Conservation (phyloP, 768 basidiomycete genomes). For the Boletales sp. region DNA sequence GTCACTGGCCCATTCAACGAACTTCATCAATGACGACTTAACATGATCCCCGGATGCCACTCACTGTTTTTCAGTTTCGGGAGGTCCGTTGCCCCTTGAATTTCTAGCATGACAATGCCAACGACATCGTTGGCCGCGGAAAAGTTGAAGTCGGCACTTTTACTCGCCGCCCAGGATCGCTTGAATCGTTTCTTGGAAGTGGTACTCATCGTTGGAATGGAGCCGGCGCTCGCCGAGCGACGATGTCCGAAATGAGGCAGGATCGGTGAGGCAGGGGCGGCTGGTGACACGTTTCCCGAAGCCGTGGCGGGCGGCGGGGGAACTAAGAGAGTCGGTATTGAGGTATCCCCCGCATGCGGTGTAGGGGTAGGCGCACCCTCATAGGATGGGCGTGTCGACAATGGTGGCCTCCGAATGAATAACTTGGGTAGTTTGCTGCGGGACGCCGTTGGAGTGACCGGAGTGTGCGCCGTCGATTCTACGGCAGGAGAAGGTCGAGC, state of each 20-base stretch:
- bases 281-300: conserved; percentile 8
- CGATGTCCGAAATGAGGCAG: conserved; percentile 24
- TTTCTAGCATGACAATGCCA: conserved; percentile 95
- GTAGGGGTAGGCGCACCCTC: conserved; percentile 14
- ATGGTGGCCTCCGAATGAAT: conserved; percentile 33
- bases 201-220: conserved; percentile 19
- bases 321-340: conserved; percentile 10
- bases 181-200: conserved; percentile 36
- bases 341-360: neutral
- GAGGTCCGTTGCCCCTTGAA: conserved; percentile 77
- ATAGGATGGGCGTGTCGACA: conserved; percentile 30
- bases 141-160: conserved; percentile 53
- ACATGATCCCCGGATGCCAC: conserved; percentile 27
- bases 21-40: neutral
- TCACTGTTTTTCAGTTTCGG: conserved; percentile 84
- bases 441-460: conserved; percentile 27
- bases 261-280: conserved; percentile 21
- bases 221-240: conserved; percentile 30
- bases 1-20: conserved; percentile 52
- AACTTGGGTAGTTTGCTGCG: conserved; percentile 32
- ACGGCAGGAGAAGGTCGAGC: conserved; percentile 19
- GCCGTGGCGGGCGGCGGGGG: conserved; percentile 11
- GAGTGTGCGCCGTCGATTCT: conserved; percentile 21
- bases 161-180: conserved; percentile 36
- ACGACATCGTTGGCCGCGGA: conserved; percentile 76